Base-by-base conservation (phyloP, 2,329 filamentous ascomycete genomes). In the Talaromyces sp. region DNA sequence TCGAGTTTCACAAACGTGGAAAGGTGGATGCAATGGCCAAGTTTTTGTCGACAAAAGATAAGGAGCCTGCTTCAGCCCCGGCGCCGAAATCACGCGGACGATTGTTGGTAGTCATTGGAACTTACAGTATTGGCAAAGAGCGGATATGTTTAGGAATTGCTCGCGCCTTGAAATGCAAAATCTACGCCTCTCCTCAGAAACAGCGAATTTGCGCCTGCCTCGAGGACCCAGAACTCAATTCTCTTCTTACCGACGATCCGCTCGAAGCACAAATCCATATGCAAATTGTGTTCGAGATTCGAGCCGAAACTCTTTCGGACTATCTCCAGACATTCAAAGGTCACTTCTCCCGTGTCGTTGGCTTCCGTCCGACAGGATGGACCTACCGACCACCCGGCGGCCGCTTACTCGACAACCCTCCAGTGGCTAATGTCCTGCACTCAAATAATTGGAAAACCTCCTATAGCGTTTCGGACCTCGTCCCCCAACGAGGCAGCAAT, bases 121-220 rank as follows among this genome's bases (percentile, higher is more conserved):
- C 95, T 0, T 99, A 99, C 79, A 96, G 91, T 71, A 99, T 99
- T 72, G 95, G 95, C 73, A 99, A 99, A 79, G 95, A 99, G 77
- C 90, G 93, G 47, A 93, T 99, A 69, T 98, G 94, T 75, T 83
- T 97, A 37, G 93, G 92, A 50, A 96, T 99, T 68, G 95, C 95
- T 3, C 87, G 89, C 71, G 93, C 93, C 0, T 83, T 99, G 2
- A 83, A 88, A 45, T 91, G 89, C 70, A 97, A 96, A 74, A 98
- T 99, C 67, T 99, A 90, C 73, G 94, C 94, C 0, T 87, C 92
- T 1, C 82, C 92, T 0, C 83, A 85, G 62, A 99, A 99, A 79
- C 90, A 92, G 75, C 87, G 88, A 68, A 92, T 98, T 31, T 93
- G 92, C 78, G 84, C 86, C 24, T 92, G 92, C 68, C 85, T 99